Base-by-base conservation (phyloP, 108 stramenopile genomes). In the Discostella pseudostelligera region DNA sequence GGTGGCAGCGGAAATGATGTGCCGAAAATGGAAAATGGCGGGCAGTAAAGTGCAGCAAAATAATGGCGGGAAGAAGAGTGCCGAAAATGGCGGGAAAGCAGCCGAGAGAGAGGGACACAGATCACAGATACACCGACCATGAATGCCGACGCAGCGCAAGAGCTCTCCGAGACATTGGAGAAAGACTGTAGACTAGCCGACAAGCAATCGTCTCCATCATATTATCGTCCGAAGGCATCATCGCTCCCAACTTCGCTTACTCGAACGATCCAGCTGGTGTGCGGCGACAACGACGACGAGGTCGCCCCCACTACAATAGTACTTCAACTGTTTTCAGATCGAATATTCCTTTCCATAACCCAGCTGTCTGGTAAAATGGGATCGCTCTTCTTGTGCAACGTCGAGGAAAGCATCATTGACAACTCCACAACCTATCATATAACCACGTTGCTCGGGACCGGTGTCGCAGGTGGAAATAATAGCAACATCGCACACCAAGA, bases 361-460 rank as follows among this genome's bases (percentile, higher is more conserved):
- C 76, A 77, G 58, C 65, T 77, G 3, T 63, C 61, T 17, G 76
- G 76, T 11, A 77, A 77, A 59, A 25, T 77, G 20, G 76, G 76
- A 0, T 67, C 70, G 2, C 20, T 77, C 42, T 26, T 77, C 4
- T 21, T 55, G 8, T 68, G 67, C 65, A 65, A 71, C 42, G 70
- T 77, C 4, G 76, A 77, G 65, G 76, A 77, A 39, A 72, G 70
- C 36, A 65, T 72, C 29, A 71, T 77, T 47, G 76, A 72, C 37
- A 72, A 72, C 22, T 77, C 76, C 44, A 66, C 70, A 24, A 77
- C 76, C 12, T 77, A 77, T 65, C 56, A 77, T 48, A 44, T 77
- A 5, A 50, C 36, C 17, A 77, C 76, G 21, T 45, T 77, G 43
- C 22, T 77, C 12, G 76, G 76, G 1, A 60, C 64, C 20, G 72